Evolutionary conservation across 139 green algal species (phyloP), one percentile per base, ranked within the genome.

Genomic region (Zygnema cylindricum): DNA sequence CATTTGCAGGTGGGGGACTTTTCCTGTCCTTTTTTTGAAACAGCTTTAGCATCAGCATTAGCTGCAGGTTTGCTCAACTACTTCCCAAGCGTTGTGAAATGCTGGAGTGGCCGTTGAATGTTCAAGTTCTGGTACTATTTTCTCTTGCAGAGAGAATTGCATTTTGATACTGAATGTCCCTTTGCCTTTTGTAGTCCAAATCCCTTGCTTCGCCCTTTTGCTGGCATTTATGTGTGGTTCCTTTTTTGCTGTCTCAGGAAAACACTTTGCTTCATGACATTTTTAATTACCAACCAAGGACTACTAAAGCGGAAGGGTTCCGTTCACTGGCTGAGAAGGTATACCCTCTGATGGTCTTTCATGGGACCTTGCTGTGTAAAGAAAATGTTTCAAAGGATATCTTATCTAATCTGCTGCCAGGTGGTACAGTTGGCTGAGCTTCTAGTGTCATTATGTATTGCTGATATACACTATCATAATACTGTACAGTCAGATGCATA

Each of bases 1-100:
- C 84, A 89, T 39, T 87, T 89, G 76, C 84, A 89, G 84, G 84
- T 89, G 69, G 2, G n/a, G n/a, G n/a, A n/a, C n/a, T n/a, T n/a
- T n/a, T n/a, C n/a, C n/a, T n/a, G n/a, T n/a, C n/a, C n/a, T n/a
- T n/a, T n/a, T n/a, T n/a, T n/a, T n/a, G n/a, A n/a, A n/a, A n/a
- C n/a, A n/a, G n/a, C n/a, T n/a, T n/a, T n/a, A n/a, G n/a, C n/a
- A n/a, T n/a, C n/a, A n/a, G n/a, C n/a, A n/a, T n/a, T n/a, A n/a
- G n/a, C n/a, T n/a, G n/a, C n/a, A n/a, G n/a, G n/a, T n/a, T n/a
- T n/a, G n/a, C n/a, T n/a, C n/a, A n/a, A n/a, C n/a, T 25, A 73
- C 57, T 30, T 73, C 30, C 57, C 30, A 35, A 25, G 30, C 30
- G 30, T 30, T 73, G 57, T 73, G 57, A 25, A 25, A 35, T 73